These are phyloP conservation scores for Andrographis paniculata DNA, from an alignment of 305 asterid species.

Conservation along the genomic window DNA sequence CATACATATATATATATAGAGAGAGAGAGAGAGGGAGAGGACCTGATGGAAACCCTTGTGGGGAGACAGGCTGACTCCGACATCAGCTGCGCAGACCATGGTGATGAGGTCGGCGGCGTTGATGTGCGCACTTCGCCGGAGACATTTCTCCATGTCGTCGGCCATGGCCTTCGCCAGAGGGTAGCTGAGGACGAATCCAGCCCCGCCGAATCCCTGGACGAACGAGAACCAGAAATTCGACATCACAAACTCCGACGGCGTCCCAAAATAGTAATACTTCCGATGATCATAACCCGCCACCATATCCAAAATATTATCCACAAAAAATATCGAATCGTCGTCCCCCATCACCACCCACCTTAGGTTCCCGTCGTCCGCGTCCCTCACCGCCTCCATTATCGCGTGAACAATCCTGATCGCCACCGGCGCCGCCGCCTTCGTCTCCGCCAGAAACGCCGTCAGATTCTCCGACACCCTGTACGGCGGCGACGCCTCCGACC, in stretches of 20 bases:
- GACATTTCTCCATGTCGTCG: slow-evolving; percentile 21
- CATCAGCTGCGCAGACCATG: slow-evolving; percentile 29
- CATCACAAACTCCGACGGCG: slow-evolving; percentile 26
- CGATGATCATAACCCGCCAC: slow-evolving; percentile 25
- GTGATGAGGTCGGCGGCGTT: slow-evolving; percentile 23
- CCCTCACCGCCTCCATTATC: slow-evolving; percentile 26
- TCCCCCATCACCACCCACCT: slow-evolving; percentile 45
- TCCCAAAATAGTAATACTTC: slow-evolving; percentile 26
- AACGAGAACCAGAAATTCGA: slow-evolving; percentile 27
- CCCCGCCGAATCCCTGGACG: slow-evolving; percentile 34
- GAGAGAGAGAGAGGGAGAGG: not conserved
- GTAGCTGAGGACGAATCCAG: slow-evolving; percentile 28
- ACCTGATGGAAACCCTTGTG: slow-evolving; percentile 38
- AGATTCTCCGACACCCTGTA: slow-evolving; percentile 35
- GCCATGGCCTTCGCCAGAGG: slow-evolving; percentile 28
- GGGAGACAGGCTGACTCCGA: slow-evolving; percentile 28
- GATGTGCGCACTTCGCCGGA: slow-evolving; percentile 17
- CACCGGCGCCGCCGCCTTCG: slow-evolving; percentile 18
- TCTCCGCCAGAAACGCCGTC: slow-evolving; percentile 17
- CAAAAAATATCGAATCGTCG: slow-evolving; percentile 30
- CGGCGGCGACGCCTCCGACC: slow-evolving; percentile 52
- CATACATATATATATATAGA: no score
- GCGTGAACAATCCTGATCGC: slow-evolving; percentile 19
- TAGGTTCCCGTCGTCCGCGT: slow-evolving; percentile 15
- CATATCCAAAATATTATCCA: slow-evolving; percentile 25